phyloP scores from a whole-genome alignment of 371 early-diverging fungal genomes.

The Circinella minor region DNA sequence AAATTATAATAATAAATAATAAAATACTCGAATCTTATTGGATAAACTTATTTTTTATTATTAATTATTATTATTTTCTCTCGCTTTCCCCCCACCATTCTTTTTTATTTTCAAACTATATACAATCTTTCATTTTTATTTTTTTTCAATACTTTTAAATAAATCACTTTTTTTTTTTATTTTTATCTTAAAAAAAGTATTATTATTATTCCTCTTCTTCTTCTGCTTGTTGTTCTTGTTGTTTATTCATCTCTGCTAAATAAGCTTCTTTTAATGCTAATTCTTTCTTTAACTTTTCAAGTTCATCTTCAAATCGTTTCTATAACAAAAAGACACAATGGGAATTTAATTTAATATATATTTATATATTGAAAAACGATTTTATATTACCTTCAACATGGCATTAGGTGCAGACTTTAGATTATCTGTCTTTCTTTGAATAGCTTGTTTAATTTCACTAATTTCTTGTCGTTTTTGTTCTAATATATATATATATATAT shows the following conservation, averaged over 20 bases:
- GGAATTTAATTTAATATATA: too few species aligned
- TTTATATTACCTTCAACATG: slow-evolving; percentile 45
- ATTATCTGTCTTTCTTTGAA: slow-evolving; percentile 48
- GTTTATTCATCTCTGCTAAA: slow-evolving; percentile 40
- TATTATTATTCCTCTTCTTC: background rate
- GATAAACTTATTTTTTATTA: too few species aligned
- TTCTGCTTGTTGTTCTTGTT: background rate
- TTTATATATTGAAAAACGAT: too few species aligned
- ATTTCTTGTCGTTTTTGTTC: slow-evolving; percentile 62
- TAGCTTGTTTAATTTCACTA: slow-evolving; percentile 50
- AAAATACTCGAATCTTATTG: too few species aligned
- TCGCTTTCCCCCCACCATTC: too few species aligned
- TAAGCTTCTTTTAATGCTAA: slow-evolving; percentile 51
- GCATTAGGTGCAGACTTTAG: slow-evolving; percentile 51
- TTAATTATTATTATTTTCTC: too few species aligned
- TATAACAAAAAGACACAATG: slow-evolving; percentile 12
- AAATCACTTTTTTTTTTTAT: too few species aligned
- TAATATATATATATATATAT: background rate
- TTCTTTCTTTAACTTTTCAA: slow-evolving; percentile 49
- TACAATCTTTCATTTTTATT: too few species aligned
- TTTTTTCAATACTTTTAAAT: too few species aligned
- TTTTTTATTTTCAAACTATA: too few species aligned
- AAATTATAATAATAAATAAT: too few species aligned
- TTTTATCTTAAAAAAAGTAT: too few species aligned
- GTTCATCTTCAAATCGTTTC: slow-evolving; percentile 52